Evolutionary conservation across 345 rosid species (phyloP).

Genomic region (Hypericum androsaemum): DNA sequence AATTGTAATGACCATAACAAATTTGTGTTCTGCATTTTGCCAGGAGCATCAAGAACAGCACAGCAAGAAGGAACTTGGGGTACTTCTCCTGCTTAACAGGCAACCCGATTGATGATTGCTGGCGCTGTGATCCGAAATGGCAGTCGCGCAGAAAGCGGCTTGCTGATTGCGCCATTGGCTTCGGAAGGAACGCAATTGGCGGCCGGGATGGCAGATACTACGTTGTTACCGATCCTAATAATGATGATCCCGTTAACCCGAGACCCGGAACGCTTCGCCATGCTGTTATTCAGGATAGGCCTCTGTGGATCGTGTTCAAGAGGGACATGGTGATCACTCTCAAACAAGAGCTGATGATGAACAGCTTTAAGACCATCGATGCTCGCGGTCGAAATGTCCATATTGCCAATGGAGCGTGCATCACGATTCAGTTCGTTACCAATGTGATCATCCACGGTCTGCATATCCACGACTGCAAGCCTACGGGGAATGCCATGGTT

Average conservation of each 20-base stretch:
- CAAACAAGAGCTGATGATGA: conserved; percentile 22
- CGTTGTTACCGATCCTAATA: conserved; percentile 13
- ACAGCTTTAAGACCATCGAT: conserved; percentile 24
- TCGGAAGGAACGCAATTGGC: conserved; percentile 22
- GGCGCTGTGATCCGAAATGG: conserved; percentile 22
- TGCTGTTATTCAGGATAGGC: conserved; percentile 21
- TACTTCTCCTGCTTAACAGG: conserved; percentile 19
- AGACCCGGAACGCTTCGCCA: conserved; percentile 21
- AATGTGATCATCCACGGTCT: background rate
- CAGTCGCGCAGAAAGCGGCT: conserved; percentile 16
- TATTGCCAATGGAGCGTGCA: background rate
- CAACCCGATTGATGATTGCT: conserved; percentile 23
- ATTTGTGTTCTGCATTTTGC: background rate
- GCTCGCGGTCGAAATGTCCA: conserved; percentile 18
- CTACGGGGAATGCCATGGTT: too few relatives aligned
- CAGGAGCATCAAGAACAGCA: conserved; percentile 70
- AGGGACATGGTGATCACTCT: conserved; percentile 24
- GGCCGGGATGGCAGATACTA: conserved; percentile 24
- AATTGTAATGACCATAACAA: background rate
- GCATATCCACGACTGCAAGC: background rate
- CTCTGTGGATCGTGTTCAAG: conserved; percentile 25
- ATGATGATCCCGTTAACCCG: conserved; percentile 18
- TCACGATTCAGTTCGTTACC: background rate
- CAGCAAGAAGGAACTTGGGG: conserved; percentile 33
- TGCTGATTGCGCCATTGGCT: conserved; percentile 18